Evolutionary conservation across 2,329 filamentous ascomycete species (phyloP).

Genomic region (Aspergillus sp.): DNA sequence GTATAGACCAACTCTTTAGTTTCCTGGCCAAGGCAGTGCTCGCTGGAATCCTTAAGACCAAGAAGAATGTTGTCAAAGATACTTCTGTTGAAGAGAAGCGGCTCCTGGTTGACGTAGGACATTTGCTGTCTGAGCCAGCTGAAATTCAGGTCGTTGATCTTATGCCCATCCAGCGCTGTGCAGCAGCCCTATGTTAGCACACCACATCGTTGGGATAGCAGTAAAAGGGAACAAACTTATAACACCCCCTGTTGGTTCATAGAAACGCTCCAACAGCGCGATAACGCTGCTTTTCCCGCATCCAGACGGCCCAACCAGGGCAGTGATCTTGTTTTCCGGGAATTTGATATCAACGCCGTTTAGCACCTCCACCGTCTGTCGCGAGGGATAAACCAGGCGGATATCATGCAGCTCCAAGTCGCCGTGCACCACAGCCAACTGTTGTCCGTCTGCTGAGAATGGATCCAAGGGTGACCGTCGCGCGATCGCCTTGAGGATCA

Average conservation of each 20-base stretch:
- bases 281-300: constrained; percentile 85
- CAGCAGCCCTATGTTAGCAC: no score
- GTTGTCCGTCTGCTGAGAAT: not conserved
- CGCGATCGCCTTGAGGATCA: not conserved
- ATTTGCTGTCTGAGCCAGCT: constrained; percentile 47
- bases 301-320: constrained; percentile 80
- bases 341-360: not conserved
- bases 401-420: not conserved
- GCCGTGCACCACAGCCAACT: not conserved
- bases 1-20: constrained; percentile 53
- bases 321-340: constrained; percentile 65
- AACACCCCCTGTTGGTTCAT: constrained; percentile 69
- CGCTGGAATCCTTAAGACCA: no score
- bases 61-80: constrained; percentile 77
- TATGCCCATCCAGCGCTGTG: constrained; percentile 77
- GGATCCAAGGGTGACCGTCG: not conserved
- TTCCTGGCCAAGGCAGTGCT: no score
- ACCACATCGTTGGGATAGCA: no score
- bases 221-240: no score
- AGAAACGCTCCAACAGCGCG: constrained; percentile 79
- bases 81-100: constrained; percentile 75
- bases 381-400: not conserved
- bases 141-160: constrained; percentile 70
- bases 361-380: not conserved
- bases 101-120: constrained; percentile 81